phyloP scores from a whole-genome alignment of 305 asterid genomes.

The Fraxinus sp. region DNA sequence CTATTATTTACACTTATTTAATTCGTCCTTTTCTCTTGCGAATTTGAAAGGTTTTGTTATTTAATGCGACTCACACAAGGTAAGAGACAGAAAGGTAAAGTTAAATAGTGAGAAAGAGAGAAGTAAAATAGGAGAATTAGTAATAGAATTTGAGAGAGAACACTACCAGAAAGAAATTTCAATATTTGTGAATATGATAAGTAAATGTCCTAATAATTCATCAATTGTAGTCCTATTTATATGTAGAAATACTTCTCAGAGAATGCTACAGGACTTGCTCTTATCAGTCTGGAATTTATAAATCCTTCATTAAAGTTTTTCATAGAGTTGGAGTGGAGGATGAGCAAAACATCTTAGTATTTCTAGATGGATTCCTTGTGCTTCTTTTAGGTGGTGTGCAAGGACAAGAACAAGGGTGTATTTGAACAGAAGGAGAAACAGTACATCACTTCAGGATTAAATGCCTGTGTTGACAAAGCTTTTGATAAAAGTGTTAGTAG shows the following conservation, averaged over 20 bases:
- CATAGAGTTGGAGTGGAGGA: neutral
- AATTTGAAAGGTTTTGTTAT: neutral
- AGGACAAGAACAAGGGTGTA: neutral
- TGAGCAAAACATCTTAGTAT: neutral
- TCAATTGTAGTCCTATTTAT: neutral
- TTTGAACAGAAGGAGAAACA: neutral
- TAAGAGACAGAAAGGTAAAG: neutral
- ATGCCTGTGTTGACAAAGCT: no score
- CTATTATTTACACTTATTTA: neutral
- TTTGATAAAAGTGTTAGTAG: no score
- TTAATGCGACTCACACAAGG: neutral
- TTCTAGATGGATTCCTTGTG: neutral
- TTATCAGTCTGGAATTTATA: neutral
- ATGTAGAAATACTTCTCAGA: neutral
- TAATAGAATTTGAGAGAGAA: neutral
- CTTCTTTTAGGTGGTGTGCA: neutral
- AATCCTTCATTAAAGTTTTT: neutral
- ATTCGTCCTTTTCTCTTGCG: neutral
- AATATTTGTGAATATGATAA: neutral
- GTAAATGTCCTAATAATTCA: neutral
- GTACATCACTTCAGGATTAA: no score
- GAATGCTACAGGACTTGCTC: neutral
- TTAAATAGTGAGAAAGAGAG: neutral
- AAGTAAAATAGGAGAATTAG: neutral
- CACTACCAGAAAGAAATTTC: neutral